phyloP scores from a whole-genome alignment of 2,329 filamentous ascomycete genomes.

The Fusarium oxysporum region DNA sequence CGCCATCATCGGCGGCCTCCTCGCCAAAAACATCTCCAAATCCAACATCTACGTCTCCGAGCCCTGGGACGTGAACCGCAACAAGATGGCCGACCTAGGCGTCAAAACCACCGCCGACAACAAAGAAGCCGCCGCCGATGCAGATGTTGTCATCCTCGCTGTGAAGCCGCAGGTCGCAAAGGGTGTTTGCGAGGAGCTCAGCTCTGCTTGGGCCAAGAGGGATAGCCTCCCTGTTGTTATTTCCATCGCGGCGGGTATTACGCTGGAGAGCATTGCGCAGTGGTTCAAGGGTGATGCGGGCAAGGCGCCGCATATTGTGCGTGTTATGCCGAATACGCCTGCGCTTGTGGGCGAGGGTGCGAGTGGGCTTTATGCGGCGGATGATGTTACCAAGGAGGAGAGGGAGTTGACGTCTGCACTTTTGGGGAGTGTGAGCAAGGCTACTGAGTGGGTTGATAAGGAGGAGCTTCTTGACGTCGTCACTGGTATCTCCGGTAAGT shows the following conservation, averaged over 20 bases:
- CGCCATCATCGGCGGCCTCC: conserved; percentile 63
- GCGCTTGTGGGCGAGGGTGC: conserved; percentile 63
- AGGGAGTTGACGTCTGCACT: conserved; percentile 56
- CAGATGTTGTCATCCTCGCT: conserved; percentile 61
- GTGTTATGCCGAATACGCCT: conserved; percentile 66
- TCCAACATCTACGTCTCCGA: conserved; percentile 61
- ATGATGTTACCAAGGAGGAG: conserved; percentile 56
- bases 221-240: conserved; percentile 57
- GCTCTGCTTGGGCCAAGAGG: conserved; percentile 51
- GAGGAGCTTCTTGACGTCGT: conserved; percentile 64
- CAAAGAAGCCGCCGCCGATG: conserved; percentile 56
- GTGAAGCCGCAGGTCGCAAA: conserved; percentile 65
- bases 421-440: conserved; percentile 60
- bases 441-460: conserved; percentile 61
- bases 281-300: conserved; percentile 56
- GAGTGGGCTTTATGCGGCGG: conserved; percentile 59
- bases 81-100: conserved; percentile 59
- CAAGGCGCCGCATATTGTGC: conserved; percentile 57
- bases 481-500: conserved; percentile 61
- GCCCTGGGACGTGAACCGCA: conserved; percentile 64
- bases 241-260: conserved; percentile 63
- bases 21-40: conserved; percentile 56
- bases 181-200: conserved; percentile 60
- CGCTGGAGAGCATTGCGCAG: conserved; percentile 55
- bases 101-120: conserved; percentile 61